Conservation (phyloP, 805 yeast genomes). For the Tetrapisispora fleetii region DNA sequence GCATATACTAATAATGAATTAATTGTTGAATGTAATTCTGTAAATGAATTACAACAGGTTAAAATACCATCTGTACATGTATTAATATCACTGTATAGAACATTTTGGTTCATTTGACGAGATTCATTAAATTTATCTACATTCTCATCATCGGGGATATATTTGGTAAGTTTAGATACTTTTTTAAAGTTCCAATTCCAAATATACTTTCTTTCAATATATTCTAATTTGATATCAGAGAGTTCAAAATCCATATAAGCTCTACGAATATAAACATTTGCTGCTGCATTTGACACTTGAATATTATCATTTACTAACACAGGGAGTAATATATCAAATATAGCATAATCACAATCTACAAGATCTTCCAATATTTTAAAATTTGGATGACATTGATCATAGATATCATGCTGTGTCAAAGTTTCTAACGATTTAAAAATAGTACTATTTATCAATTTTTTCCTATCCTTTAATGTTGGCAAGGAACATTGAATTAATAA, state of each 20-base stretch:
- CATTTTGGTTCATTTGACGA: background rate
- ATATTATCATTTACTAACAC: slow-evolving; percentile 76
- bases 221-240: slow-evolving; percentile 55
- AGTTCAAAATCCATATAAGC: slow-evolving; percentile 94
- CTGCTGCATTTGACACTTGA: slow-evolving; percentile 90
- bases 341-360: slow-evolving; percentile 91
- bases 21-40: background rate
- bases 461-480: slow-evolving; percentile 91
- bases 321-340: slow-evolving; percentile 90
- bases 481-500: slow-evolving; percentile 90
- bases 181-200: background rate
- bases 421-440: slow-evolving; percentile 43
- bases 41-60: background rate
- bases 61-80: background rate
- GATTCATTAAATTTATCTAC: background rate
- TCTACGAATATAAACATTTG: slow-evolving; percentile 92
- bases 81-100: background rate
- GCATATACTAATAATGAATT: background rate
- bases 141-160: background rate
- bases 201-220: slow-evolving; percentile 13
- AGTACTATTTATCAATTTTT: slow-evolving; percentile 92
- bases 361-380: slow-evolving; percentile 67
- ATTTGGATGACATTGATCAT: slow-evolving; percentile 67
- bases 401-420: slow-evolving; percentile 84
- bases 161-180: no score